Evolutionary conservation across 768 basidiomycete species (phyloP).

Genomic region (Leccinellum albellum): DNA sequence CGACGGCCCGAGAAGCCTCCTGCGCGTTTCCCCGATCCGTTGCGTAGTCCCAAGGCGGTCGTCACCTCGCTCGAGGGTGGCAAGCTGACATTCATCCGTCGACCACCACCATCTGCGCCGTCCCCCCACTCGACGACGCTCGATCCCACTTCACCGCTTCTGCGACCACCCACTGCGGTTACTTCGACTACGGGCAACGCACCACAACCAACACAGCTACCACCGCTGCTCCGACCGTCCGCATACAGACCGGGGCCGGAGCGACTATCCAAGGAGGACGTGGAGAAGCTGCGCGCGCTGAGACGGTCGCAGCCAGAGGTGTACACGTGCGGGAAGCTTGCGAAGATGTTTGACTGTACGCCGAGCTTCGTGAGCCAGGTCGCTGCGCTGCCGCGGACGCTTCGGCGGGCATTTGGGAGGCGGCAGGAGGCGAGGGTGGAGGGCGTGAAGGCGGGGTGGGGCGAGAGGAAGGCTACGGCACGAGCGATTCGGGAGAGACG

Average conservation of each 20-base stretch:
- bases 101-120: conserved; percentile 77
- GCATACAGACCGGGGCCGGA: conserved; percentile 30
- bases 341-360: conserved; percentile 73
- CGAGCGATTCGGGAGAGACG: conserved; percentile 66
- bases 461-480: conserved; percentile 60
- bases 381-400: conserved; percentile 55
- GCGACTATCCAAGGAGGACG: conserved; percentile 48
- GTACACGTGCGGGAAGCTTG: conserved; percentile 65
- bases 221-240: conserved; percentile 47
- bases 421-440: conserved; percentile 47
- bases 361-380: conserved; percentile 60
- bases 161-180: conserved; percentile 43
- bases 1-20: conserved; percentile 40
- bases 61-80: conserved; percentile 50
- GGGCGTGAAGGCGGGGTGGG: conserved; percentile 56
- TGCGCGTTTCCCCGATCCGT: conserved; percentile 55
- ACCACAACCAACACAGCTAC: conserved; percentile 31
- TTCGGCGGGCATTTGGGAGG: conserved; percentile 41
- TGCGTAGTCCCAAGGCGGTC: conserved; percentile 47
- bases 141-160: conserved; percentile 67
- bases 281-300: conserved; percentile 56
- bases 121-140: conserved; percentile 69
- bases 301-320: conserved; percentile 52
- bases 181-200: conserved; percentile 11
- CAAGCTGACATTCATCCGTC: conserved; percentile 74